These are phyloP conservation scores for Glebionis coronaria DNA, from an alignment of 129 eudicot species.

Conservation along the genomic window DNA sequence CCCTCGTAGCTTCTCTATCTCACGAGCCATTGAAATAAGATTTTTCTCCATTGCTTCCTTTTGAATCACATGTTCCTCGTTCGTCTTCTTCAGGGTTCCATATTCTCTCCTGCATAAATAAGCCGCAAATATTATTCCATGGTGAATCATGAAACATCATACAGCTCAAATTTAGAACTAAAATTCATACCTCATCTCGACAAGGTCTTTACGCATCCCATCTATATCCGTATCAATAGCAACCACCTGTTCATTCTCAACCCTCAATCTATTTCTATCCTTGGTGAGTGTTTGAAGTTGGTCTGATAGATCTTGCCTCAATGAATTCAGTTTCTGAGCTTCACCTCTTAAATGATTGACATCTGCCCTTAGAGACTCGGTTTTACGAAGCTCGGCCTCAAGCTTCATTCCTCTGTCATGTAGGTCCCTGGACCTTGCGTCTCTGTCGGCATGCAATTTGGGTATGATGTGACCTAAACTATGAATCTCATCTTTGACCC, in stretches of 20 bases:
- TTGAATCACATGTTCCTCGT: constrained; percentile 68
- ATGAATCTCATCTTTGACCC: constrained; percentile 69
- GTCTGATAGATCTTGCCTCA: constrained; percentile 57
- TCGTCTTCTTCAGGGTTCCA: constrained; percentile 74
- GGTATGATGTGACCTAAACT: constrained; percentile 71
- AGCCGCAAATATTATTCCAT: neutral
- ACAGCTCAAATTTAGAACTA: neutral
- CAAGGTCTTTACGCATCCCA: constrained; percentile 68
- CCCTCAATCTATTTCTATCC: constrained; percentile 47
- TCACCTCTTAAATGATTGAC: constrained; percentile 65
- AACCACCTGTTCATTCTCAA: constrained; percentile 66
- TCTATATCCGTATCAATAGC: constrained; percentile 61
- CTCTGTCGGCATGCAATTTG: constrained; percentile 65
- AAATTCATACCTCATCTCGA: constrained; percentile 57
- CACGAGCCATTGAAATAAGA: constrained; percentile 82
- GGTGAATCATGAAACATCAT: neutral
- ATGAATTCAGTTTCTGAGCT: constrained; percentile 48
- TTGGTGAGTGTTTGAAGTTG: constrained; percentile 58
- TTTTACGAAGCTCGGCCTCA: constrained; percentile 68
- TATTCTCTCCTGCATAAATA: constrained; percentile 55
- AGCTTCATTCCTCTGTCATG: constrained; percentile 78
- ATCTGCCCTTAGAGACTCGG: constrained; percentile 66
- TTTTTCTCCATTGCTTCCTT: constrained; percentile 81
- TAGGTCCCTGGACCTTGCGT: constrained; percentile 54
- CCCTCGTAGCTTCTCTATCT: constrained; percentile 85